Percentiles rank a stretch among this genome's conserved stretches.
These are phyloP conservation scores for Leptodermis oblonga DNA, from an alignment of 257 asterid species.

Conservation along the genomic window DNA sequence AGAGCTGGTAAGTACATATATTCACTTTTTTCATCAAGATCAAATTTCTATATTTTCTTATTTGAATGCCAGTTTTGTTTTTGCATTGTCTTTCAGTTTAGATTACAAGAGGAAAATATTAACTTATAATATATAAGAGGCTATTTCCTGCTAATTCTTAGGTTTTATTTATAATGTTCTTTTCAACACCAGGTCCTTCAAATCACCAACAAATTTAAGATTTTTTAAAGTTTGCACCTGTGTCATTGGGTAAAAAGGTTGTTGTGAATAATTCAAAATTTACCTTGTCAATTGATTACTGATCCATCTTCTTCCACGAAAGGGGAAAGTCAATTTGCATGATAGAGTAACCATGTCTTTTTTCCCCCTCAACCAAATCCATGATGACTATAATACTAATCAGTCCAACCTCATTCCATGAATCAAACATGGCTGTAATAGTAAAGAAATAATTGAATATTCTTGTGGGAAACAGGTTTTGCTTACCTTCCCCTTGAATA, in stretches of 20 bases:
- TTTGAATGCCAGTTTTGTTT: not conserved
- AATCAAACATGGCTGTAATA: not conserved
- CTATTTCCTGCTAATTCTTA: not conserved
- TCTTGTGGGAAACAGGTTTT: not conserved
- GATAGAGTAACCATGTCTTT: too few species aligned
- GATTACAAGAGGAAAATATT: not conserved
- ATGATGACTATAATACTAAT: not conserved
- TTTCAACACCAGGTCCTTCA: not conserved
- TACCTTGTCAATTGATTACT: not conserved
- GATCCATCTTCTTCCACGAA: not conserved
- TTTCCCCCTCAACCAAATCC: too few species aligned
- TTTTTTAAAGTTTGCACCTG: not conserved
- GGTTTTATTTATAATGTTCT: not conserved
- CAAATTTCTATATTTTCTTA: not conserved
- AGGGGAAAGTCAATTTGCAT: not conserved
- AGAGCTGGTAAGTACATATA: constrained; percentile 67
- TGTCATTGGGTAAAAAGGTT: not conserved
- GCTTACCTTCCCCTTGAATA: not conserved
- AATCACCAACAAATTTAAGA: not conserved
- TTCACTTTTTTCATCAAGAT: too few species aligned
- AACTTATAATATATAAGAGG: not conserved
- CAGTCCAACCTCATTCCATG: not conserved
- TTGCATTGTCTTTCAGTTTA: not conserved
- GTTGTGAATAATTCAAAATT: not conserved
- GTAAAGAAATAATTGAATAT: not conserved